These are phyloP conservation scores for Mycotypha africana DNA, from an alignment of 371 early-diverging fungal genomes.

Conservation along the genomic window DNA sequence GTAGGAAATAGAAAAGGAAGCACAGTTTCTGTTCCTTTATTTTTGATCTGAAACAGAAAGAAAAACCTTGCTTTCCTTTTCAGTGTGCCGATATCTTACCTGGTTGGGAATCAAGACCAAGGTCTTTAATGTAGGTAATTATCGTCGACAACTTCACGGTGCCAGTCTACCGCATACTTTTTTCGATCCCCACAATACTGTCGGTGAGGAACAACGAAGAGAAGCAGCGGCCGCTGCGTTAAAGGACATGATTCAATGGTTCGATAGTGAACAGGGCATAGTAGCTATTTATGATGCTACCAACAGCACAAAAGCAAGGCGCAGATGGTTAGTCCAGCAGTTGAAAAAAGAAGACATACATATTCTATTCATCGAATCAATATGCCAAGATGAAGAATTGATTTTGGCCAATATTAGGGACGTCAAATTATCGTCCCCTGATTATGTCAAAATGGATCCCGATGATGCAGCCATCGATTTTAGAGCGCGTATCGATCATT, in stretches of 20 bases:
- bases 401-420: constrained; percentile 89
- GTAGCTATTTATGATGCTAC: constrained; percentile 97
- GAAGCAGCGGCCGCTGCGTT: constrained; percentile 84
- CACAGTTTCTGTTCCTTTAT: too few species aligned
- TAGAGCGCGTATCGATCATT: constrained; percentile 83
- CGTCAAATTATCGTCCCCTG: constrained; percentile 93
- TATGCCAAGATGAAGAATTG: constrained; percentile 87
- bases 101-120: constrained; percentile 93
- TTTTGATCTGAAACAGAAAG: constrained; percentile 1
- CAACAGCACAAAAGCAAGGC: constrained; percentile 84
- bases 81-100: constrained; percentile 88
- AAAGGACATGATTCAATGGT: constrained; percentile 90
- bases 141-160: constrained; percentile 87
- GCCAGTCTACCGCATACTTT: constrained; percentile 81
- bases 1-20: constrained; percentile 31
- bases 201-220: constrained; percentile 68
- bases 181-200: constrained; percentile 86
- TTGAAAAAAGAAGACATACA: constrained; percentile 71
- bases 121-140: constrained; percentile 95
- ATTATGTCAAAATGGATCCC: constrained; percentile 74
- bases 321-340: constrained; percentile 63
- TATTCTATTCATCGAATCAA: constrained; percentile 93
- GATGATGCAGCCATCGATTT: constrained; percentile 72
- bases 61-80: too few species aligned
- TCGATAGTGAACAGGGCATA: constrained; percentile 67